Conservation (phyloP, 345 rosid species). For the Camelina neglecta region DNA sequence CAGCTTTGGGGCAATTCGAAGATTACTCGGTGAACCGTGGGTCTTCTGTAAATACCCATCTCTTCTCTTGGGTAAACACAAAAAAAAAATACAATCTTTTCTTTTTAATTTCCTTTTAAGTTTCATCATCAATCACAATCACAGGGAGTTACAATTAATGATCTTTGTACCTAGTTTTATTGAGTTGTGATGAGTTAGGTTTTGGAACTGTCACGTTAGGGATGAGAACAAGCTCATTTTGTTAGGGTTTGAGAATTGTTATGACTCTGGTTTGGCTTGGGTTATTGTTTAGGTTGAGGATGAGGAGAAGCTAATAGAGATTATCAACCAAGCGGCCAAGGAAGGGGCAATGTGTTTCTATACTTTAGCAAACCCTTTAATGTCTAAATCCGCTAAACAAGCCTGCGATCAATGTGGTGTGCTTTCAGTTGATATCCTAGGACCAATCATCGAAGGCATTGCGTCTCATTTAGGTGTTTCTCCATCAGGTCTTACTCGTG, state of each 20-base stretch:
- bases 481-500: conserved; percentile 91
- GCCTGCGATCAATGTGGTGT: conserved; percentile 69
- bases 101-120: too few species aligned
- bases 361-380: conserved; percentile 78
- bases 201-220: neutral
- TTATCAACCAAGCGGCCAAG: conserved; percentile 79
- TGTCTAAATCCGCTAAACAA: conserved; percentile 69
- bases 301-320: conserved; percentile 65
- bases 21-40: conserved; percentile 70
- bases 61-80: conserved; percentile 78
- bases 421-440: conserved; percentile 68
- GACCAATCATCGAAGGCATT: conserved; percentile 84
- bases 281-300: conserved; percentile 66
- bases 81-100: conserved; percentile 4
- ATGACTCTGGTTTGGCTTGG: neutral
- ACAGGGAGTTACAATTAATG: too few species aligned
- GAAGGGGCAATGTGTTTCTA: conserved; percentile 77
- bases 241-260: neutral
- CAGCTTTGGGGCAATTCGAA: conserved; percentile 89
- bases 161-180: neutral
- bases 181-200: conserved; percentile 1
- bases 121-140: too few species aligned
- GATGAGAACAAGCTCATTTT: neutral
- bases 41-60: conserved; percentile 79
- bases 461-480: conserved; percentile 77